A percentile compares a stretch with the other conserved stretches of the same genome.
Evolutionary conservation across 257 asterid genomes (phyloP).

Genomic region (Euphrasia confusa): DNA sequence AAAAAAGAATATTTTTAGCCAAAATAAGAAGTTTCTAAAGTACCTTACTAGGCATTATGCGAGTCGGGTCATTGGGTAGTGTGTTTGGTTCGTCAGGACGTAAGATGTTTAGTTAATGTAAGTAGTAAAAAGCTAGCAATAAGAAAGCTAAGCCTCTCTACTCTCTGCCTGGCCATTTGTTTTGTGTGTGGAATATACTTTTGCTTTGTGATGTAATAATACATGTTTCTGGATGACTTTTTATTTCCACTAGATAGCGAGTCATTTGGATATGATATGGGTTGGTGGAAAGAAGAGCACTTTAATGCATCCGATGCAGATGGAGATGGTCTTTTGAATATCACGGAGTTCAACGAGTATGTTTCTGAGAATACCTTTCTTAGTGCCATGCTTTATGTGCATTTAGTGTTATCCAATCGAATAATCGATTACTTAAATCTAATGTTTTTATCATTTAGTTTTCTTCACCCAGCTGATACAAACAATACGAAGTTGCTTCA

Average conservation of each 20-base stretch:
- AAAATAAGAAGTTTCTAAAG: neutral
- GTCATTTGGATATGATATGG: slow-evolving; percentile 72
- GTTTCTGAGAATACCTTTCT: slow-evolving; percentile 27
- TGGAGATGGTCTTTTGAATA: slow-evolving; percentile 74
- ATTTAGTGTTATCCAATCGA: slow-evolving; percentile 10
- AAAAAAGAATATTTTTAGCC: neutral
- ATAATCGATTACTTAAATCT: slow-evolving; percentile 9
- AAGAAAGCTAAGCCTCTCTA: neutral
- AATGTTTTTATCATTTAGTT: slow-evolving; percentile 40
- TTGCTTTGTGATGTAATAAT: slow-evolving; percentile 16
- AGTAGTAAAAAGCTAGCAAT: neutral
- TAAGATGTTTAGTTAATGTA: slow-evolving; percentile 6
- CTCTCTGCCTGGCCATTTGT: slow-evolving; percentile 1
- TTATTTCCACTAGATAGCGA: slow-evolving; percentile 41
- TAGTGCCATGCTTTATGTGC: slow-evolving; percentile 15
- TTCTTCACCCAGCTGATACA: slow-evolving; percentile 92
- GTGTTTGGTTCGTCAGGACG: slow-evolving; percentile 1
- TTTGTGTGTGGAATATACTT: neutral
- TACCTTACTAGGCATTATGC: neutral
- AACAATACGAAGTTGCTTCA: slow-evolving; percentile 60
- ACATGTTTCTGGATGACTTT: slow-evolving; percentile 3
- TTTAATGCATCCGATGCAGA: slow-evolving; percentile 90
- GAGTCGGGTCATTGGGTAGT: slow-evolving; percentile 7
- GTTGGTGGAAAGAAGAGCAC: slow-evolving; percentile 99
- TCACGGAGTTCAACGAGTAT: slow-evolving; percentile 92